These are phyloP conservation scores for Plantago ovata DNA, from an alignment of 257 asterid species.

Conservation along the genomic window DNA sequence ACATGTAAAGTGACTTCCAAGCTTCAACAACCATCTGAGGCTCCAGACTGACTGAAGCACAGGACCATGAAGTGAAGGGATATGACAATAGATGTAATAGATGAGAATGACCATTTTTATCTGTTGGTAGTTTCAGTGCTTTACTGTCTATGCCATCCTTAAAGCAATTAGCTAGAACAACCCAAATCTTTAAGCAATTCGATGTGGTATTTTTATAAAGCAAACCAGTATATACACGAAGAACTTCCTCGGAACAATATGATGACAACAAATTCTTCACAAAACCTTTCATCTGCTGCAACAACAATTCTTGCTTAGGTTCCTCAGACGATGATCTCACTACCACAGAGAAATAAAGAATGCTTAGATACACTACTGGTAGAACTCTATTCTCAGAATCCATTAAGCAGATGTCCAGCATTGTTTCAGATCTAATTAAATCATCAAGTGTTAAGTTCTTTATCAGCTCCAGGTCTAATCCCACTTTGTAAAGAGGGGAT, in stretches of 20 bases:
- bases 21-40: slow-evolving; percentile 36
- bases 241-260: slow-evolving; percentile 44
- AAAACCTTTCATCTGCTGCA: slow-evolving; percentile 35
- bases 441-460: slow-evolving; percentile 29
- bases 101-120: slow-evolving; percentile 32
- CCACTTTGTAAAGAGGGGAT: slow-evolving; percentile 70
- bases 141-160: slow-evolving; percentile 36
- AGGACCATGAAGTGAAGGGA: slow-evolving; percentile 50
- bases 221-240: slow-evolving; percentile 38
- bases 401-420: slow-evolving; percentile 28
- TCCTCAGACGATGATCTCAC: slow-evolving; percentile 28
- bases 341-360: slow-evolving; percentile 47
- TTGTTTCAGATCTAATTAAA: slow-evolving; percentile 26
- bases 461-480: slow-evolving; percentile 30
- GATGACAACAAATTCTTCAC: slow-evolving; percentile 44
- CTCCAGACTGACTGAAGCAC: slow-evolving; percentile 27
- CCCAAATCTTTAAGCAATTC: slow-evolving; percentile 48
- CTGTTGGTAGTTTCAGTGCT: slow-evolving; percentile 32
- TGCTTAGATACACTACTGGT: slow-evolving; percentile 46
- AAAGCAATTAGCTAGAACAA: slow-evolving; percentile 44
- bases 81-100: slow-evolving; percentile 46
- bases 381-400: slow-evolving; percentile 45
- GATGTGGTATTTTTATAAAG: slow-evolving; percentile 31
- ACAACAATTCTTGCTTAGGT: slow-evolving; percentile 31
- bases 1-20: slow-evolving; percentile 50